These are phyloP conservation scores for Saksenaea oblongispora DNA, from an alignment of 371 early-diverging fungal species.

Conservation along the genomic window DNA sequence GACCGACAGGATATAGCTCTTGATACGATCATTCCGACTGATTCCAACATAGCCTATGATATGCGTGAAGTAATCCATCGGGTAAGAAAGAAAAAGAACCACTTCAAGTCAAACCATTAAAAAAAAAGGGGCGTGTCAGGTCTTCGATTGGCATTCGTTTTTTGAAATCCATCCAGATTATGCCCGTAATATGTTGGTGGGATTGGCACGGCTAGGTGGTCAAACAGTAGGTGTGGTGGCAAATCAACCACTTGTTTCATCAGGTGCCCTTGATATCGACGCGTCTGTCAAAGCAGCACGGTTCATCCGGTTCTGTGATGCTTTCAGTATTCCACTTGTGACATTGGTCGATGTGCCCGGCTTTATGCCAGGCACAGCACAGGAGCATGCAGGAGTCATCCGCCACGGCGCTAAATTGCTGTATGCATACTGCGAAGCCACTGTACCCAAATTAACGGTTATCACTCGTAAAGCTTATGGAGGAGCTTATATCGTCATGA, in stretches of 20 bases:
- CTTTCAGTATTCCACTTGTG: slow-evolving; percentile 92
- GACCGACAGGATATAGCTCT: slow-evolving; percentile 80
- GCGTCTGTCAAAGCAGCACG: slow-evolving; percentile 95
- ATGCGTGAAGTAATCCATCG: slow-evolving; percentile 88
- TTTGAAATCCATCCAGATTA: slow-evolving; percentile 93
- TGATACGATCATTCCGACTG: slow-evolving; percentile 85
- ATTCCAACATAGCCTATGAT: slow-evolving; percentile 95
- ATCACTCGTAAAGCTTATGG: slow-evolving; percentile 97
- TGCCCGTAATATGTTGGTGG: slow-evolving; percentile 93
- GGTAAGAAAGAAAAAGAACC: slow-evolving; percentile 28
- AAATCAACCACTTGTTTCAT: slow-evolving; percentile 94
- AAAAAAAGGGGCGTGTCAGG: slow-evolving; percentile 23
- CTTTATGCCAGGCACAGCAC: slow-evolving; percentile 93
- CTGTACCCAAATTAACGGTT: slow-evolving; percentile 95
- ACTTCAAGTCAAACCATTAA: not conserved
- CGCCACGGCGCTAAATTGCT: slow-evolving; percentile 97
- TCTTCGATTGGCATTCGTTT: slow-evolving; percentile 86
- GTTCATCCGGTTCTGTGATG: slow-evolving; percentile 96
- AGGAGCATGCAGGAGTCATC: slow-evolving; percentile 97
- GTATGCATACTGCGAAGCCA: slow-evolving; percentile 97
- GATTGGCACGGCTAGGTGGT: slow-evolving; percentile 89
- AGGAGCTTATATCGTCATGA: slow-evolving; percentile 98
- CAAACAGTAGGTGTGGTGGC: slow-evolving; percentile 92
- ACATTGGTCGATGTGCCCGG: slow-evolving; percentile 98
- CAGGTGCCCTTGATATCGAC: slow-evolving; percentile 96